Conservation (phyloP, 192 early-diverging fungal species). For the Coemansia sp. region DNA sequence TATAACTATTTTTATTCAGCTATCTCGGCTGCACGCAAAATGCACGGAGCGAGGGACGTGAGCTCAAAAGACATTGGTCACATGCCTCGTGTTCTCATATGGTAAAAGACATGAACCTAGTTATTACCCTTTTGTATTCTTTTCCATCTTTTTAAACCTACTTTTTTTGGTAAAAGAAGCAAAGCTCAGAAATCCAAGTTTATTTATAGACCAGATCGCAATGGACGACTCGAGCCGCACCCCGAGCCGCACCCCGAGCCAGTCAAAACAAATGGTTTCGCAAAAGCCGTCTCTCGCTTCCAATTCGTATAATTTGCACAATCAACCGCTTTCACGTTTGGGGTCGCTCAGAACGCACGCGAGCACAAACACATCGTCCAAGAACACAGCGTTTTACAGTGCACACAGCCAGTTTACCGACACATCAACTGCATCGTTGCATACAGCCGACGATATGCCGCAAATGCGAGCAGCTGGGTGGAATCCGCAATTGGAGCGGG, state of each 20-base stretch:
- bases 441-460: conserved; percentile 24
- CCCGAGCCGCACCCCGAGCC: no score
- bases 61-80: neutral
- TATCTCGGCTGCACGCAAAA: neutral
- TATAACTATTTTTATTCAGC: no score
- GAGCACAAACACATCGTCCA: conserved; percentile 18
- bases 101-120: no score
- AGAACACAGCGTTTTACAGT: conserved; percentile 45
- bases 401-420: conserved; percentile 20
- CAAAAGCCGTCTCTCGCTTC: neutral
- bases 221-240: conserved; percentile 4
- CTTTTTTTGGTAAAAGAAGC: no score
- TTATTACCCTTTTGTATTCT: no score
- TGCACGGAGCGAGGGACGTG: no score
- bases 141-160: no score
- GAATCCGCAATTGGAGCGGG: neutral
- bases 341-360: conserved; percentile 20
- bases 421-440: conserved; percentile 15
- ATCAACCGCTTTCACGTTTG: conserved; percentile 19
- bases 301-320: conserved; percentile 6
- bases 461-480: neutral
- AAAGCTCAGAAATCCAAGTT: neutral
- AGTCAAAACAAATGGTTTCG: conserved; percentile 6
- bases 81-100: neutral
- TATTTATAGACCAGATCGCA: conserved; percentile 1